Evolutionary conservation across 352 stramenopile species (phyloP).

Genomic region (Pythium phragmitis): DNA sequence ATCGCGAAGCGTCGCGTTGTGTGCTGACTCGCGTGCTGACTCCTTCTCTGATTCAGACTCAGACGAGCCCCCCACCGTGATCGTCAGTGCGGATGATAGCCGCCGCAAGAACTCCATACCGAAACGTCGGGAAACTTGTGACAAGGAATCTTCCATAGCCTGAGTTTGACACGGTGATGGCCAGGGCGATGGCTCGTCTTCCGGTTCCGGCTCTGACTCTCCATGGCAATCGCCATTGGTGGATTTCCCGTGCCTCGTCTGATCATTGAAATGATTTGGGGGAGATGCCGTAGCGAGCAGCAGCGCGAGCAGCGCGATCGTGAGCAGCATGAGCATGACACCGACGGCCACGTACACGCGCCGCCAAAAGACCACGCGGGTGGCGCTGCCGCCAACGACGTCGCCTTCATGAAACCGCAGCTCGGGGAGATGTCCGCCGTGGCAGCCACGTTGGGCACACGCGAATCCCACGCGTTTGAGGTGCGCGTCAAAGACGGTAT

Average conservation of each 20-base stretch:
- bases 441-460: constrained; percentile 41
- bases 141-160: constrained; percentile 1
- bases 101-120: constrained; percentile 14
- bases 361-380: constrained; percentile 37
- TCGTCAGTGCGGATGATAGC: constrained; percentile 6
- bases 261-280: neutral
- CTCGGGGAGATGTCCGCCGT: constrained; percentile 14
- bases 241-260: constrained; percentile 6
- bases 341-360: constrained; percentile 35
- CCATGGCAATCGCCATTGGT: constrained; percentile 5
- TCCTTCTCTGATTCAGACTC: constrained; percentile 20
- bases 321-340: constrained; percentile 35
- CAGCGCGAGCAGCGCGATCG: constrained; percentile 37
- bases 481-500: constrained; percentile 59
- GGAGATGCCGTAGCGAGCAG: constrained; percentile 21
- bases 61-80: constrained; percentile 15
- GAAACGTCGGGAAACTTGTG: neutral
- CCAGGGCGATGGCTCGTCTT: constrained; percentile 20
- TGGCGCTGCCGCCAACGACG: neutral
- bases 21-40: constrained; percentile 14
- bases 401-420: constrained; percentile 16
- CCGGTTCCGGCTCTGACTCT: constrained; percentile 12
- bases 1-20: neutral
- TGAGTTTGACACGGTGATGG: neutral
- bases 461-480: constrained; percentile 44